phyloP scores from a whole-genome alignment of 2,329 filamentous ascomycete genomes.

The Colletotrichum sp. region DNA sequence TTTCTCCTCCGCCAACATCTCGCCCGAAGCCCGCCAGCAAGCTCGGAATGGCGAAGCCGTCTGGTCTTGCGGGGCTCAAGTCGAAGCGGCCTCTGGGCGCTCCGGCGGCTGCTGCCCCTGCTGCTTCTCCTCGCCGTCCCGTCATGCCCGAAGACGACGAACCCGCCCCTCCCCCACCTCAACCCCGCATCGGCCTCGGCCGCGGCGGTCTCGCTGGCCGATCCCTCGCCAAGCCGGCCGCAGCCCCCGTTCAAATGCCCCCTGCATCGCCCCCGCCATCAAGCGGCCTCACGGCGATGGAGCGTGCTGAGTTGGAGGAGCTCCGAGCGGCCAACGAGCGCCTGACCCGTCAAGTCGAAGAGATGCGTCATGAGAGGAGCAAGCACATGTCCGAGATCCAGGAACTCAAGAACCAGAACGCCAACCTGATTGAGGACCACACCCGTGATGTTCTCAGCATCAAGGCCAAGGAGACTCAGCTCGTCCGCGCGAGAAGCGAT shows the following conservation, averaged over 20 bases:
- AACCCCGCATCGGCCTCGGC: conserved; percentile 70
- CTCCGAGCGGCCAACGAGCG: conserved; percentile 84
- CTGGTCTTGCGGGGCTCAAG: conserved; percentile 62
- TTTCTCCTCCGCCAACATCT: conserved; percentile 64
- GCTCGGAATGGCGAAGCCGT: conserved; percentile 59
- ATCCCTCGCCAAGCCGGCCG: conserved; percentile 78
- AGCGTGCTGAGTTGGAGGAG: conserved; percentile 91
- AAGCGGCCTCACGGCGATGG: conserved; percentile 75
- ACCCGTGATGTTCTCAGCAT: conserved; percentile 94
- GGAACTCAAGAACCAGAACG: conserved; percentile 96
- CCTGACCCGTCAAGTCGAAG: conserved; percentile 76
- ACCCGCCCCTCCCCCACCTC: conserved; percentile 57
- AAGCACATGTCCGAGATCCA: conserved; percentile 87
- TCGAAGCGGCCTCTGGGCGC: conserved; percentile 58
- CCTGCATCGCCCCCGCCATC: conserved; percentile 62
- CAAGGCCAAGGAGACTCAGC: conserved; percentile 97
- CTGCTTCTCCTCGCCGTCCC: conserved; percentile 54
- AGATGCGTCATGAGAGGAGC: conserved; percentile 80
- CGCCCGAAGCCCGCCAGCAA: conserved; percentile 54
- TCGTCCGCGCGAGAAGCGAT: conserved; percentile 90
- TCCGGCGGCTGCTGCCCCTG: background rate
- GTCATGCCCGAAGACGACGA: conserved; percentile 62
- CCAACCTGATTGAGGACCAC: conserved; percentile 94
- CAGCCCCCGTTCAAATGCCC: conserved; percentile 52
- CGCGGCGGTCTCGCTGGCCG: conserved; percentile 85